Conservation (phyloP, 257 asterid genomes). For the Solanum virginianum region DNA sequence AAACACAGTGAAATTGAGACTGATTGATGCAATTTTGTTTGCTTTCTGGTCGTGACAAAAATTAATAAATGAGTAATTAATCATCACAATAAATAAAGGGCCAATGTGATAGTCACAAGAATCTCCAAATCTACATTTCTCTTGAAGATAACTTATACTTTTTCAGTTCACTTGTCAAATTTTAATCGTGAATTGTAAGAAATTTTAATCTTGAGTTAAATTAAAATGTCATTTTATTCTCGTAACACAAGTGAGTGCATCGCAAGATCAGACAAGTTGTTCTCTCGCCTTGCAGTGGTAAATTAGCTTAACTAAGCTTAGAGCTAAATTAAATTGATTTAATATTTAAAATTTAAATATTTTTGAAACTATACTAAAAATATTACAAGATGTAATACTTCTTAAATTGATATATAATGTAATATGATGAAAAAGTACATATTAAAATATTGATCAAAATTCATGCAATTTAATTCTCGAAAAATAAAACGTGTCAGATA, state of each 20-base stretch:
- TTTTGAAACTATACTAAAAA: not conserved
- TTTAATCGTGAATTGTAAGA: too few relatives aligned
- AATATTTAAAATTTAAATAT: too few relatives aligned
- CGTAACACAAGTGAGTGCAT: too few relatives aligned
- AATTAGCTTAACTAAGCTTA: not conserved
- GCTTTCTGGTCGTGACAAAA: not conserved
- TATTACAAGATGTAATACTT: not conserved
- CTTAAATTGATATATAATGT: not conserved
- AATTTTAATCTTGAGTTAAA: too few relatives aligned
- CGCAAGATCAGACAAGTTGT: too few relatives aligned
- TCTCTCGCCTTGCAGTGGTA: too few relatives aligned
- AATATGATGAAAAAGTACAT: not conserved
- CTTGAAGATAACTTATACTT: not conserved
- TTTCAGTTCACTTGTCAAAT: too few relatives aligned
- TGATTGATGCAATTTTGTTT: not conserved
- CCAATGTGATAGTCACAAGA: not conserved
- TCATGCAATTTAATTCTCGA: not conserved
- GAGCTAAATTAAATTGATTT: too few relatives aligned
- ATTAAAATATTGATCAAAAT: not conserved
- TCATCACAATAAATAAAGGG: not conserved
- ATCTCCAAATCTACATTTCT: too few relatives aligned
- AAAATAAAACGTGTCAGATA: not conserved
- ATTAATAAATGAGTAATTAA: not conserved
- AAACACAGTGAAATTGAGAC: not conserved
- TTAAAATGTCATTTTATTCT: too few relatives aligned